Percentiles rank a stretch among this genome's conserved stretches.
These are phyloP conservation scores for Wallacemonas sp. DNA, from an alignment of 208 protist species.

Conservation along the genomic window DNA sequence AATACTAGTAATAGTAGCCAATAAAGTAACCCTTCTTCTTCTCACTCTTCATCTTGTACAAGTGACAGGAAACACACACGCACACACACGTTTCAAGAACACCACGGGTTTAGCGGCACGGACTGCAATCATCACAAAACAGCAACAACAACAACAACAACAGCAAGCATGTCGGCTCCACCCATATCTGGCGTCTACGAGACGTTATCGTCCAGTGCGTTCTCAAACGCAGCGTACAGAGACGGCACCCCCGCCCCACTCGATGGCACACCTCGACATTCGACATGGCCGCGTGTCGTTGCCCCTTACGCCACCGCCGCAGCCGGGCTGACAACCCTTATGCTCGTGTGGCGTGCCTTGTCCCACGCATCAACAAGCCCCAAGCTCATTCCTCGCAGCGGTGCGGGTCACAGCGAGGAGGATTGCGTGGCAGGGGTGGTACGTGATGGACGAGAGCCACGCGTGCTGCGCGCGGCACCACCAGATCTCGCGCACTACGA, in stretches of 20 bases:
- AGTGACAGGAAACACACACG: neutral
- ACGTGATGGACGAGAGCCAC: neutral
- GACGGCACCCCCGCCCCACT: neutral
- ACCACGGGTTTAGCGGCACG: too few species aligned
- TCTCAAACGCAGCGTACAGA: too few species aligned
- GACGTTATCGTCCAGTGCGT: too few species aligned
- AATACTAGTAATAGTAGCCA: neutral
- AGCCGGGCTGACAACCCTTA: neutral
- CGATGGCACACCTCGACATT: neutral
- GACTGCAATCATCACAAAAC: too few species aligned
- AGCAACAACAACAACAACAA: too few species aligned
- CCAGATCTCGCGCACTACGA: slow-evolving; percentile 23
- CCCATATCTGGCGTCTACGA: too few species aligned
- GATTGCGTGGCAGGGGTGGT: neutral
- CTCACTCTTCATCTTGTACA: neutral
- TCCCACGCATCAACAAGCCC: neutral
- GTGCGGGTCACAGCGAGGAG: neutral
- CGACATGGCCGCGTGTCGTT: neutral
- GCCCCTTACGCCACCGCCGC: neutral
- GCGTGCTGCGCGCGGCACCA: neutral
- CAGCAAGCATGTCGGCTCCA: too few species aligned
- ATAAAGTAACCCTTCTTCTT: neutral
- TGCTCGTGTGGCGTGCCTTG: neutral
- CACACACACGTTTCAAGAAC: neutral
- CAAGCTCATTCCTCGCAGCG: neutral